Base-by-base conservation (phyloP, 2,329 filamentous ascomycete genomes). In the Alternaria gaisen region DNA sequence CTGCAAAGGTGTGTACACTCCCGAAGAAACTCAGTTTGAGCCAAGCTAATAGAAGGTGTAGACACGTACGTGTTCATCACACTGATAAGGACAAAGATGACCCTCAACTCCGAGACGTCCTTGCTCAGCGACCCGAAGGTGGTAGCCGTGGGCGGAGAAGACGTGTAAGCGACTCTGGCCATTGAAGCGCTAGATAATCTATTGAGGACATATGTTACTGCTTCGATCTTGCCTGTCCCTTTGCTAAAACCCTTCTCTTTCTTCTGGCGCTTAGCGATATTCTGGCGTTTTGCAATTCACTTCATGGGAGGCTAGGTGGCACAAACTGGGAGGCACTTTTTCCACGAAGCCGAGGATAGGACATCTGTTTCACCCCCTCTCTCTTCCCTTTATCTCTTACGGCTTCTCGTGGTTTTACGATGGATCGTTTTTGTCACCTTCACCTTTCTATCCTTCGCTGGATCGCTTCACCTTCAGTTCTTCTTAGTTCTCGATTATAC, bases 21-120 rank as follows among this genome's bases (percentile, higher is more conserved):
- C 8, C 28, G 3, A 10, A 26, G 24, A 56, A 28, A 11, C 38
- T 40, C 3, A 12, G 26, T 20, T 30, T 38, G 24, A 38, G 12
- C 41, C 12, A 12, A 38, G 22, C 38, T 51, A 51, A 53, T 30
- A 32, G 30, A 53, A 38, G 0, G 1, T 7, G 34, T 48, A 97
- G 93, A 78, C 95, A 99, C 79, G 95, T 98, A 34, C 88, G 93
- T 56, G 93, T 95, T 42, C 94, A 98, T 76, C 95, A 98, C 76
- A 83, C 89, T 40, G 94, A 98, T 73, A 95, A 93, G 77, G 89
- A 91, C 75, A 94, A 93, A 78, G 93, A 97, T 69, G 94, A 98
- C 72, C 88, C 91, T 0, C 80, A 85, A 56, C 82, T 99, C 41
- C 87, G 93, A 53, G 90, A 94, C 50, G 94, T 98, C 1, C 87